A percentile compares a stretch with the other conserved stretches of the same genome.
phyloP scores from a whole-genome alignment of 1,284 basidiomycete species.

The Tilletia horrida region DNA sequence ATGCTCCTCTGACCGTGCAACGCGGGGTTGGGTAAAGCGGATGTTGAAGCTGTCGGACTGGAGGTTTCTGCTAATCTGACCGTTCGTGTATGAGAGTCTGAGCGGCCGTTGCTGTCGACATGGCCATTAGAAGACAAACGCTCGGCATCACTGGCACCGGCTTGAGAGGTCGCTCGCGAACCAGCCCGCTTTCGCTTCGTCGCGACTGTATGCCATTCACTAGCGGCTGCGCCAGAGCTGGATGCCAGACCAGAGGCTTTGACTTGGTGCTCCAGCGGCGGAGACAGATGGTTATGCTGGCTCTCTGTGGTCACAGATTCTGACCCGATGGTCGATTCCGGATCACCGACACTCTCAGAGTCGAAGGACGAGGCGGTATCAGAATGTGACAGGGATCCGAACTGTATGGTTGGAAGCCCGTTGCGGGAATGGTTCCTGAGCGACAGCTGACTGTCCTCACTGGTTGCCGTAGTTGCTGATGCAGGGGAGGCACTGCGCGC shows the following conservation, averaged over 20 bases:
- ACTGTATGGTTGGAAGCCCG: conserved; percentile 10
- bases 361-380: conserved; percentile 11
- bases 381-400: not conserved
- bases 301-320: conserved; percentile 10
- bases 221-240: not conserved
- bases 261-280: not conserved
- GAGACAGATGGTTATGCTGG: not conserved
- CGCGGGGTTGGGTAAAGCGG: not conserved
- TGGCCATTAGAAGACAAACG: not conserved
- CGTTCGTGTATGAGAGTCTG: not conserved
- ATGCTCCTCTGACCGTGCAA: not conserved
- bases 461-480: not conserved
- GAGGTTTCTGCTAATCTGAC: not conserved
- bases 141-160: not conserved
- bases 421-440: not conserved
- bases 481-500: not conserved
- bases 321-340: not conserved
- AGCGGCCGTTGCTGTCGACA: too few species aligned
- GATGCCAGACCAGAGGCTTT: not conserved
- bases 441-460: not conserved
- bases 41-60: not conserved
- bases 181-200: not conserved
- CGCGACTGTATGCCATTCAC: conserved; percentile 11
- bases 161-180: not conserved
- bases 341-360: not conserved